Conservation (phyloP, 192 early-diverging fungal genomes). For the Coemansia sp. region DNA sequence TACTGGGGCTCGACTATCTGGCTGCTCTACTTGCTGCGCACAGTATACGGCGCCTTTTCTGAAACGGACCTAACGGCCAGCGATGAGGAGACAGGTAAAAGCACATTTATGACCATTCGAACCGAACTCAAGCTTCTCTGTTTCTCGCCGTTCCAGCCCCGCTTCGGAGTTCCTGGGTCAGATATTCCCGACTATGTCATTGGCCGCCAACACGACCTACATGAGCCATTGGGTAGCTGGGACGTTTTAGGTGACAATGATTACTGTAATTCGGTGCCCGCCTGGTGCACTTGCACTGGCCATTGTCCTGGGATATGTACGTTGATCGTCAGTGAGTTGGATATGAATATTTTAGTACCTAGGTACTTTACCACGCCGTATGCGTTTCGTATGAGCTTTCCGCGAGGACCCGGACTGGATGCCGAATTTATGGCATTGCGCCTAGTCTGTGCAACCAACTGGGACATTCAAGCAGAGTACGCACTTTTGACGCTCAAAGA, state of each 20-base stretch:
- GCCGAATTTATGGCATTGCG: neutral
- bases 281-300: slow-evolving; percentile 25
- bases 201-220: neutral
- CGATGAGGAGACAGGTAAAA: neutral
- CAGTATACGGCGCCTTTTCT: neutral
- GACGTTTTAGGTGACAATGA: neutral
- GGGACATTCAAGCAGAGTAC: neutral
- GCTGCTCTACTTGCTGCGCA: slow-evolving; percentile 17
- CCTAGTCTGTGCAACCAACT: neutral
- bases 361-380: slow-evolving; percentile 15
- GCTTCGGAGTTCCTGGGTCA: neutral
- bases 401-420: neutral
- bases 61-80: neutral
- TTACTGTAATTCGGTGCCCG: slow-evolving; percentile 25
- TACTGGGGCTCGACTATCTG: slow-evolving; percentile 26
- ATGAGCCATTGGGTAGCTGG: neutral
- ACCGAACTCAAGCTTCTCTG: slow-evolving; percentile 15
- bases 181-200: neutral
- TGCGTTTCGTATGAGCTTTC: slow-evolving; percentile 12
- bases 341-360: slow-evolving; percentile 12
- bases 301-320: slow-evolving; percentile 45
- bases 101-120: neutral
- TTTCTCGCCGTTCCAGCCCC: slow-evolving; percentile 23
- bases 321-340: slow-evolving; percentile 31
- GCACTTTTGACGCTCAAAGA: neutral